Percentiles rank a stretch among this genome's conserved stretches.
phyloP scores from a whole-genome alignment of 768 basidiomycete species.

The Serendipita sp. region DNA sequence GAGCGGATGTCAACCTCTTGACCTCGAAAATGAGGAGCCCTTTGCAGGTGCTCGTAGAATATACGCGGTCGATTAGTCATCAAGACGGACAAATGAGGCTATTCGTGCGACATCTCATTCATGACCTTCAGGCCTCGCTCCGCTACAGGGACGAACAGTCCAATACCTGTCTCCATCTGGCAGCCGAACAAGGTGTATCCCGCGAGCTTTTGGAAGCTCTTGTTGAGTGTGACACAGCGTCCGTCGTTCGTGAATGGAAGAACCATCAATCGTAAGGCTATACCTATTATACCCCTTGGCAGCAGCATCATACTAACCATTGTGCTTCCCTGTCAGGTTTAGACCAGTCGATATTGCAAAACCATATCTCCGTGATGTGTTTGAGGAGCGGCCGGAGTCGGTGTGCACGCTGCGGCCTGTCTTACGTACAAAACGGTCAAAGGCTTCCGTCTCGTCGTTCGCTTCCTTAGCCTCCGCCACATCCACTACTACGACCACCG shows the following conservation, averaged over 20 bases:
- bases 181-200: neutral
- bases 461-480: neutral
- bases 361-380: neutral
- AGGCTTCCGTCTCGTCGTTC: neutral
- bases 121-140: conserved; percentile 1
- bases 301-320: neutral
- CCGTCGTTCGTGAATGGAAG: neutral
- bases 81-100: neutral
- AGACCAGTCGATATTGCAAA: conserved; percentile 4
- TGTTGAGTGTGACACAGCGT: neutral
- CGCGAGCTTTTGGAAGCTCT: conserved; percentile 5
- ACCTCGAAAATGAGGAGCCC: neutral
- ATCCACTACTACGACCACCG: neutral
- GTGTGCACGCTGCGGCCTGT: neutral
- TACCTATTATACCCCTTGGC: neutral
- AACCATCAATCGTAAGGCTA: neutral
- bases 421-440: neutral
- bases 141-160: conserved; percentile 2
- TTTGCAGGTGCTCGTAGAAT: neutral
- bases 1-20: conserved; percentile 5
- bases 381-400: conserved; percentile 1
- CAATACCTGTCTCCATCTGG: neutral
- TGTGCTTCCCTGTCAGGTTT: neutral
- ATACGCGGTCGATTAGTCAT: neutral
- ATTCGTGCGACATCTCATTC: conserved; percentile 2